Conservation (phyloP, 768 basidiomycete species). For the Podaxis sp. region DNA sequence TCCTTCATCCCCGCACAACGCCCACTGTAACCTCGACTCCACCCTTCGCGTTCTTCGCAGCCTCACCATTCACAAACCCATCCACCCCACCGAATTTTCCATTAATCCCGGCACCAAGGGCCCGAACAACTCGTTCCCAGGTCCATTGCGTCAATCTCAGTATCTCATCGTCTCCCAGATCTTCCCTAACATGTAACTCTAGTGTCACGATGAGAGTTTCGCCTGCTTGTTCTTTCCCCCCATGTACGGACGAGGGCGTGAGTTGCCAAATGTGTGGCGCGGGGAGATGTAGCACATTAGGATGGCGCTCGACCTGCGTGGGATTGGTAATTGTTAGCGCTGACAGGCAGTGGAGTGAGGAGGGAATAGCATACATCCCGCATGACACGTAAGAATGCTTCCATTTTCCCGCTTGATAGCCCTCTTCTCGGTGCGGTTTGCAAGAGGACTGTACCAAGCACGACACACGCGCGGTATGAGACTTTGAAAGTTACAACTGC, state of each 20-base stretch:
- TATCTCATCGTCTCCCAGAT: constrained; percentile 69
- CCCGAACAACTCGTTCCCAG: constrained; percentile 61
- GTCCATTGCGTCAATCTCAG: constrained; percentile 74
- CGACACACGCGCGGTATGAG: constrained; percentile 80
- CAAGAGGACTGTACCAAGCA: constrained; percentile 82
- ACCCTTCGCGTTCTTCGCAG: constrained; percentile 34
- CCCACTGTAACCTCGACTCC: constrained; percentile 63
- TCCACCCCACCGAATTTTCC: constrained; percentile 47
- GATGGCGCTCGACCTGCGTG: constrained; percentile 75
- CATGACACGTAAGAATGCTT: constrained; percentile 75
- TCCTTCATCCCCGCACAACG: constrained; percentile 40
- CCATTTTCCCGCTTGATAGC: constrained; percentile 65
- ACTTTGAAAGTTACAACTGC: constrained; percentile 78
- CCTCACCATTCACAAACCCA: constrained; percentile 66
- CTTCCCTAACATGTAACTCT: constrained; percentile 69
- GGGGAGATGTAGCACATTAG: constrained; percentile 77
- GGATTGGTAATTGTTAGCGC: not conserved
- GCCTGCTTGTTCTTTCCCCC: not conserved
- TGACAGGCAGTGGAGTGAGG: not conserved
- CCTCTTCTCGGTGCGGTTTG: constrained; percentile 85
- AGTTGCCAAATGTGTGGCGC: constrained; percentile 91
- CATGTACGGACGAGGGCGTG: constrained; percentile 33
- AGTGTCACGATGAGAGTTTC: constrained; percentile 69
- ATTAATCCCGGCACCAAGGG: constrained; percentile 44
- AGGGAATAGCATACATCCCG: constrained; percentile 58